These are phyloP conservation scores for Podospora pseudopauciseta DNA, from an alignment of 495 filamentous ascomycete genomes.

Conservation along the genomic window DNA sequence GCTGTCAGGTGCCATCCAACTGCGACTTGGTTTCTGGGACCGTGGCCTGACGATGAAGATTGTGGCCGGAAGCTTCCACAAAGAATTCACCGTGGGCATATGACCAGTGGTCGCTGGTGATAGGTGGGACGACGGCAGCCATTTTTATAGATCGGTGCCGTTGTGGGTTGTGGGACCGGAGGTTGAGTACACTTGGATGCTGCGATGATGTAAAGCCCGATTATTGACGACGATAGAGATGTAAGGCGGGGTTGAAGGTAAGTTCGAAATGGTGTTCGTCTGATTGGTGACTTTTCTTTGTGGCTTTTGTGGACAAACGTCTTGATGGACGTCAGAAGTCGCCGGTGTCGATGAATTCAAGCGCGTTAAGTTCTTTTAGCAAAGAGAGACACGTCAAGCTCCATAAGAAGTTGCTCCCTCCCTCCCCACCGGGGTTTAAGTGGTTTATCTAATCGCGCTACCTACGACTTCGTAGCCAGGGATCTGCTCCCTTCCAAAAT, in stretches of 20 bases:
- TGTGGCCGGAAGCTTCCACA: conserved; percentile 44
- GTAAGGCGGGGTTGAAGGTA: not conserved
- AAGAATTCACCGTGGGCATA: conserved; percentile 38
- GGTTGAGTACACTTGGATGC: not conserved
- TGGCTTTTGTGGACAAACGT: not conserved
- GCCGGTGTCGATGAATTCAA: not conserved
- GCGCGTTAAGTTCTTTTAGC: not conserved
- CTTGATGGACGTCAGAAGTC: not conserved
- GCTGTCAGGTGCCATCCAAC: conserved; percentile 34
- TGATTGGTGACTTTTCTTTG: conserved; percentile 1
- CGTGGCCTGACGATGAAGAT: conserved; percentile 50
- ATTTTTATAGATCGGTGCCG: not conserved
- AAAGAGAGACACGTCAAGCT: not conserved
- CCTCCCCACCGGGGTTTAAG: not conserved
- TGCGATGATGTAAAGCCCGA: not conserved
- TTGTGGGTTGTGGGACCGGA: not conserved
- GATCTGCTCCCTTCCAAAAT: not conserved
- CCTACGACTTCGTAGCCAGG: not conserved
- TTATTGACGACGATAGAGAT: not conserved
- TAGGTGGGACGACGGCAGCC: conserved; percentile 7
- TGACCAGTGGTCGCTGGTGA: conserved; percentile 19
- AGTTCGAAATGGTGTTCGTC: not conserved
- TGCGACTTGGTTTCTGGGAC: conserved; percentile 45
- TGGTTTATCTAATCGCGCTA: not conserved
- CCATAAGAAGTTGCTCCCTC: not conserved